Evolutionary conservation across 805 yeast species (phyloP), one percentile per base, ranked within the genome.

Genomic region (Ogataea methanolica): DNA sequence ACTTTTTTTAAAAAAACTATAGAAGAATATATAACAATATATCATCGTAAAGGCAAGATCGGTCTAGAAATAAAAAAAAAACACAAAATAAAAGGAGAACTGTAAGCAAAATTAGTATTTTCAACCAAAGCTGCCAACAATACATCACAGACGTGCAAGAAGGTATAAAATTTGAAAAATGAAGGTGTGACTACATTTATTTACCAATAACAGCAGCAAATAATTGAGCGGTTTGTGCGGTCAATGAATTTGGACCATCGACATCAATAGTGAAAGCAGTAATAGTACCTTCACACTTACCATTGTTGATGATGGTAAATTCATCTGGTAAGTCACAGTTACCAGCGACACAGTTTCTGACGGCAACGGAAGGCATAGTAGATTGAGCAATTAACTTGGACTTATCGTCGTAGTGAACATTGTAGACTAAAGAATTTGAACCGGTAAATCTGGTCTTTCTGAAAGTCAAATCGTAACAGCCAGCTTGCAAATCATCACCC

Each of bases 361-460:
- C 59, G 40, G 60, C 59, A 8, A n/a, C 16, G 37, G 65, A 44
- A 16, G 61, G 60, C 6, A 44, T 42, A 47, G 54, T 52, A 7
- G 57, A 26, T 29, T 48, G 50, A 3, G 40, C 34, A 33, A 67
- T 51, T 19, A 60, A 49, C 36, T 71, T 71, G 17, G 74, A 43
- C 38, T 75, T 68, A 42, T 61, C 66, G 59, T 78, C 70, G 65
- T 68, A 76, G 34, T 34, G 42, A 50, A 74, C 57, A 47, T 57
- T 61, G 33, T 68, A 59, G 38, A 64, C 60, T 22, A 54, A 41
- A 33, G 73, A 61, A 42, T 63, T 65, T 16, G 58, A 52, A 23
- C 83, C 83, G 9, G 75, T 65, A 45, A 76, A 50, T 65, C 83
- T 73, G 15, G 81, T 61, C 53, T 62, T 68, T 36, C 67, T 70